Conservation (phyloP, 192 early-diverging fungal genomes). For the Coemansia sp. region DNA sequence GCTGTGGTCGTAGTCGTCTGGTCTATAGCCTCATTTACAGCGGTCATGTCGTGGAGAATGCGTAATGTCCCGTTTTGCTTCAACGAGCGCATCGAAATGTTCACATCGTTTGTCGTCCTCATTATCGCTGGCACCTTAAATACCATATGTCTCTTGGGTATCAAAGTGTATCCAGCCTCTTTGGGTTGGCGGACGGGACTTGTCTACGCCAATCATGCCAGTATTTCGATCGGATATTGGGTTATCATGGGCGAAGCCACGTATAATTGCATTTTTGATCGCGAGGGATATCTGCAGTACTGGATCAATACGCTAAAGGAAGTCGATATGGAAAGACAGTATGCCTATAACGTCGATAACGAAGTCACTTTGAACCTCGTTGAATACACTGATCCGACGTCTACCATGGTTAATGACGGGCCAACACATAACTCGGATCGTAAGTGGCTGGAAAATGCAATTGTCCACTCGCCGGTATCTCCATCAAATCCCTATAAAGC, state of each 20-base stretch:
- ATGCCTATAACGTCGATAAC: neutral
- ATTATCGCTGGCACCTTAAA: constrained; percentile 9
- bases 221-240: constrained; percentile 15
- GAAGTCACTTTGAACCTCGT: neutral
- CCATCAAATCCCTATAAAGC: neutral
- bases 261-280: constrained; percentile 14
- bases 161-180: constrained; percentile 10
- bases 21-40: constrained; percentile 9
- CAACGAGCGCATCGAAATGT: constrained; percentile 16
- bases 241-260: constrained; percentile 24
- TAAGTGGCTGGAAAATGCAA: neutral
- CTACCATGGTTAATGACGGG: neutral
- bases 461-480: neutral
- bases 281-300: constrained; percentile 13
- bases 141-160: constrained; percentile 12
- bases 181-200: constrained; percentile 17
- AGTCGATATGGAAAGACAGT: constrained; percentile 5
- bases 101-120: neutral
- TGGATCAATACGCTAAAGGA: constrained; percentile 10
- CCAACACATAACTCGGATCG: neutral
- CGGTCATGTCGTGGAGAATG: constrained; percentile 18
- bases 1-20: constrained; percentile 11
- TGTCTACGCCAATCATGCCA: constrained; percentile 18
- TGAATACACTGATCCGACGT: constrained; percentile 7
- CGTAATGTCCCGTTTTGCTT: constrained; percentile 20